Evolutionary conservation across 495 filamentous ascomycete species (phyloP).

Genomic region (Aeminium ludgeri): DNA sequence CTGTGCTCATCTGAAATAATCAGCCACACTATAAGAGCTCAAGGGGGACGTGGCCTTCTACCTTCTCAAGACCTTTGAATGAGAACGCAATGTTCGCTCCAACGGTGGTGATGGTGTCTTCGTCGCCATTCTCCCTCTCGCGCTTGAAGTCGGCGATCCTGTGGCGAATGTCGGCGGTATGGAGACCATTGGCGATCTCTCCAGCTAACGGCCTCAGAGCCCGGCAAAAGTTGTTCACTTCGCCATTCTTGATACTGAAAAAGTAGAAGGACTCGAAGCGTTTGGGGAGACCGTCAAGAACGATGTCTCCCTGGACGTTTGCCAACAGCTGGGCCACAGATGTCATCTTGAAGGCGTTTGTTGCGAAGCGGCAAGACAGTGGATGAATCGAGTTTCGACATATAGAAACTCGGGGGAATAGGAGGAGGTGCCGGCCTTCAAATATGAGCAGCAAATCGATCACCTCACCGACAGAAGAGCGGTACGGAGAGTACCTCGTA

Average conservation of each 20-base stretch:
- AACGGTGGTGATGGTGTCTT: neutral
- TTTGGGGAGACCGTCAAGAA: conserved; percentile 6
- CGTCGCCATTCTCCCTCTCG: neutral
- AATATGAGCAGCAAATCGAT: too few relatives aligned
- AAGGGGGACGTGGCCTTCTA: too few relatives aligned
- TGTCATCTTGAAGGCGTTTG: neutral
- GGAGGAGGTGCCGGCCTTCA: too few relatives aligned
- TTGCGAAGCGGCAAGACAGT: neutral
- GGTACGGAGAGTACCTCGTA: too few relatives aligned
- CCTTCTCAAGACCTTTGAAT: neutral
- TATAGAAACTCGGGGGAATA: too few relatives aligned
- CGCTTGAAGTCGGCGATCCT: neutral
- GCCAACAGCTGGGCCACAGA: neutral
- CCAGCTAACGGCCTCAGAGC: neutral
- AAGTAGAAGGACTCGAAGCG: conserved; percentile 5
- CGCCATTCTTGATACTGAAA: neutral
- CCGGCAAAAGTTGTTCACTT: neutral
- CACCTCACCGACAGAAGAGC: too few relatives aligned
- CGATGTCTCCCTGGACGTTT: conserved; percentile 8
- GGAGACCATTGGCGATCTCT: neutral
- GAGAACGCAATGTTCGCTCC: neutral
- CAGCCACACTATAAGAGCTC: too few relatives aligned
- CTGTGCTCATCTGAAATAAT: too few relatives aligned
- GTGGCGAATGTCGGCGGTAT: too few relatives aligned
- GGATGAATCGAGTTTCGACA: too few relatives aligned